These are phyloP conservation scores for Panicum hallii DNA, from an alignment of 202 grass and related monocot genomes.

Conservation along the genomic window DNA sequence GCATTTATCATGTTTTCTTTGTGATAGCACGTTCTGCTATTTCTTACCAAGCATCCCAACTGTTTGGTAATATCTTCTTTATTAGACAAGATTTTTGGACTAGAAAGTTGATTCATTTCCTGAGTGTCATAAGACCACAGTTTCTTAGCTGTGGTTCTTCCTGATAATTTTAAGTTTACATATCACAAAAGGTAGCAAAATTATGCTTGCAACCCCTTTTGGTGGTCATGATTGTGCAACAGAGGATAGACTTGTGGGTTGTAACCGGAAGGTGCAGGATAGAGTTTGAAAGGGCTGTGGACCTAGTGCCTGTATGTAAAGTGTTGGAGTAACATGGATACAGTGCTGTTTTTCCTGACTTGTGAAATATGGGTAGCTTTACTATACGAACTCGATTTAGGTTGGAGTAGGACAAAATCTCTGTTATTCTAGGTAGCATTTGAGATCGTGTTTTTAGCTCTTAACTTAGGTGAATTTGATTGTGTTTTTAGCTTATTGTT, in stretches of 20 bases:
- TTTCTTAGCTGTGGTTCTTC: background rate
- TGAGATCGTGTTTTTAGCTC: conserved; percentile 5
- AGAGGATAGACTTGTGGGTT: background rate
- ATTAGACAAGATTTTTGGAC: background rate
- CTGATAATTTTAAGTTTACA: background rate
- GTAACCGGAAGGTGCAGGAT: background rate
- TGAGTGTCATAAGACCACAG: background rate
- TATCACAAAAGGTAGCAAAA: background rate
- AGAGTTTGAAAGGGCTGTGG: background rate
- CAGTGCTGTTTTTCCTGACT: background rate
- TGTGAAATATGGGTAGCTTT: background rate
- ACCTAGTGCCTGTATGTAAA: background rate
- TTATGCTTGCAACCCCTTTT: background rate
- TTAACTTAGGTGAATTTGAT: conserved; percentile 7
- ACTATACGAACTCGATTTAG: background rate
- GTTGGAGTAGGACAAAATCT: conserved; percentile 1
- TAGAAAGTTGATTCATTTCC: conserved; percentile 5
- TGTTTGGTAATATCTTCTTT: conserved; percentile 28
- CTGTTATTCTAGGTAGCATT: background rate
- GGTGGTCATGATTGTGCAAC: background rate
- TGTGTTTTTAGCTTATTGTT: conserved; percentile 5
- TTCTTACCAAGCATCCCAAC: background rate
- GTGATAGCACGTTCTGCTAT: background rate
- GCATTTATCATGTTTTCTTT: background rate
- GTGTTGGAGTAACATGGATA: background rate